phyloP scores from a whole-genome alignment of 345 rosid genomes.

The Mercurialis annua region DNA sequence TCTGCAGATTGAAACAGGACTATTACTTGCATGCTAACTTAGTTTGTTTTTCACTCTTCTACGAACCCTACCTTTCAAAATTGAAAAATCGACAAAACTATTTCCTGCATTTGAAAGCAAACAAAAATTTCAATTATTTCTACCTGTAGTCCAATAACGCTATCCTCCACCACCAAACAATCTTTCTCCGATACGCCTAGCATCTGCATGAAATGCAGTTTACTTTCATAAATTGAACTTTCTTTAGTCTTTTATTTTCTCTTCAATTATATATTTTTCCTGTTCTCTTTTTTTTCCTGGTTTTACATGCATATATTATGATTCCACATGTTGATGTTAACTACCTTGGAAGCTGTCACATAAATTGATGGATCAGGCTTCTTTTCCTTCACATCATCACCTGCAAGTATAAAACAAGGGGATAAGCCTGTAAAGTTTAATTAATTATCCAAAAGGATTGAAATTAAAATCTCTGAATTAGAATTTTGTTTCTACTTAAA shows the following conservation, averaged over 20 bases:
- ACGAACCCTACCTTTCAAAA: not conserved
- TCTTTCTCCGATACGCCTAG: conserved; percentile 65
- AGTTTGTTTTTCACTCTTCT: not conserved
- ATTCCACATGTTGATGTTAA: not conserved
- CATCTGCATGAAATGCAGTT: conserved; percentile 40
- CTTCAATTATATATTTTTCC: not conserved
- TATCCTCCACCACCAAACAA: conserved; percentile 92
- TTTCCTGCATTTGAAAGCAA: too few species aligned
- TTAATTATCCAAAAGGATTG: too few species aligned
- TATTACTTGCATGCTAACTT: not conserved
- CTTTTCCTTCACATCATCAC: conserved; percentile 96
- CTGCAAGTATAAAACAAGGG: conserved; percentile 29
- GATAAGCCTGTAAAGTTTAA: not conserved
- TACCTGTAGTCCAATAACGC: conserved; percentile 90
- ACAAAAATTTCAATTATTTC: not conserved
- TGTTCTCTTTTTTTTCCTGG: not conserved
- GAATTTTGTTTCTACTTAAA: too few species aligned
- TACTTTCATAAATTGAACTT: not conserved
- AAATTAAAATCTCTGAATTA: too few species aligned
- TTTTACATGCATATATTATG: not conserved
- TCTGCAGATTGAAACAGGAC: not conserved
- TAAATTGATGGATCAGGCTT: conserved; percentile 93
- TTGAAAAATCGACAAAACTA: not conserved
- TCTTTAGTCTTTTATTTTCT: not conserved
- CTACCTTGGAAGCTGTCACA: conserved; percentile 71